Evolutionary conservation across 352 stramenopile species (phyloP), one percentile per base, ranked within the genome.

Genomic region (Phytophthora agathidicida): DNA sequence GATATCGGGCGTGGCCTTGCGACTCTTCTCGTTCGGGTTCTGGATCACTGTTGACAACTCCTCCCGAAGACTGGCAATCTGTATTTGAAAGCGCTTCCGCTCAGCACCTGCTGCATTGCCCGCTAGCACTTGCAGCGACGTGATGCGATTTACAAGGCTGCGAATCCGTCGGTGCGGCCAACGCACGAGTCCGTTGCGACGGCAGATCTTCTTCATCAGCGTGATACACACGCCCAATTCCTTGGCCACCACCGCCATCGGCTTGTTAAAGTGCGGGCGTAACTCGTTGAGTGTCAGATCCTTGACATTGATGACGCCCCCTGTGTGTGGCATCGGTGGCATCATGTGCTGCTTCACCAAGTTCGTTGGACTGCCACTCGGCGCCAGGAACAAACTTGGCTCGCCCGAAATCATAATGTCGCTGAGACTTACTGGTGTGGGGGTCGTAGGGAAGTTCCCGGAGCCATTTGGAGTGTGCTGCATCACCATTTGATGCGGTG

Each of bases 171-270:
- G 77, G 46, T 94, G 85, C n/a, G 85, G 85, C 85, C 85, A 94
- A 7, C 85, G 85, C 36, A 82, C 63, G 39, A 94, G 77, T 7
- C 85, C 85, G 54, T 94, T 94, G 53, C 80, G 78, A 28, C 85
- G 82, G 44, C 85, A 94, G 44, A 94, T 94, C 44, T 94, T 94
- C 69, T 94, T 94, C 79, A 94, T 90, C 39, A 94, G 68, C 38
- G 85, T 94, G 63, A 94, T 92, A 47, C 85, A 94, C 20, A 94
- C 82, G 26, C 85, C 85, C 42, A 94, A 66, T 41, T 92, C 85
- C 46, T 94, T 91, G 17, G 82, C 85, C 7, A 94, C 85, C 7
- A 83, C 79, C 1, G 83, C 77, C 81, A 94, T 92, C 5, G 85
- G 85, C 45, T 92, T 92, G 65, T 94, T 92, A 41, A 94, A 94